These are phyloP conservation scores for Mycena albidolilacea DNA, from an alignment of 768 basidiomycete genomes.

Conservation along the genomic window DNA sequence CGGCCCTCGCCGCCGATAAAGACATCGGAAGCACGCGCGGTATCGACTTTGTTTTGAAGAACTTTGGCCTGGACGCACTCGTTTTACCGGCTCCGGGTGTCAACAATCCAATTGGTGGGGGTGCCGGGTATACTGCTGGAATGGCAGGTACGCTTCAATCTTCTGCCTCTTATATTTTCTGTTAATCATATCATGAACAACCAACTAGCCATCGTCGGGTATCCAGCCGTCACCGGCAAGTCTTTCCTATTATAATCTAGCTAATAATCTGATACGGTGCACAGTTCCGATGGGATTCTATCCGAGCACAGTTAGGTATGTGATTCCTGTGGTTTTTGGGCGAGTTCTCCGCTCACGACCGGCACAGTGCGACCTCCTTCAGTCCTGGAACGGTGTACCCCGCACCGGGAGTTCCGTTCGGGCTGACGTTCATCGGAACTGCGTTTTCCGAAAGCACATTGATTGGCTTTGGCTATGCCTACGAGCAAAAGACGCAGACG, in stretches of 20 bases:
- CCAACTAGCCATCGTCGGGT: constrained; percentile 68
- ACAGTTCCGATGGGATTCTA: constrained; percentile 75
- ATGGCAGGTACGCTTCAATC: no score
- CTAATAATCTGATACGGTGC: neutral
- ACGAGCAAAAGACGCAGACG: constrained; percentile 74
- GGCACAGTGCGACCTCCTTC: neutral
- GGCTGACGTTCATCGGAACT: constrained; percentile 73
- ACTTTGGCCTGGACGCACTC: constrained; percentile 65
- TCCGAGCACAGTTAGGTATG: constrained; percentile 58
- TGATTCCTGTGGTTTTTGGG: neutral
- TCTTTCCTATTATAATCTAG: neutral
- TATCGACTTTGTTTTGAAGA: constrained; percentile 66
- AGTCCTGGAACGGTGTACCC: constrained; percentile 61
- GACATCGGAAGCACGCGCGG: constrained; percentile 66
- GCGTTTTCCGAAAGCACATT: constrained; percentile 73
- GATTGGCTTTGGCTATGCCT: constrained; percentile 73
- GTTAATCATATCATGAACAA: no score
- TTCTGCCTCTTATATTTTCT: no score
- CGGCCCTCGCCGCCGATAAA: constrained; percentile 59
- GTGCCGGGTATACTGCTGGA: neutral
- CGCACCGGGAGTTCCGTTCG: constrained; percentile 72
- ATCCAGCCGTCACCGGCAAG: constrained; percentile 75
- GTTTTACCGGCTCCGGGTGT: constrained; percentile 62
- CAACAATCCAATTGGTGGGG: constrained; percentile 56
- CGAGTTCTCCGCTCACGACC: no score